Percentiles rank a stretch among this genome's conserved stretches.
These are phyloP conservation scores for Tagetes patula DNA, from an alignment of 129 eudicot species.

Conservation along the genomic window DNA sequence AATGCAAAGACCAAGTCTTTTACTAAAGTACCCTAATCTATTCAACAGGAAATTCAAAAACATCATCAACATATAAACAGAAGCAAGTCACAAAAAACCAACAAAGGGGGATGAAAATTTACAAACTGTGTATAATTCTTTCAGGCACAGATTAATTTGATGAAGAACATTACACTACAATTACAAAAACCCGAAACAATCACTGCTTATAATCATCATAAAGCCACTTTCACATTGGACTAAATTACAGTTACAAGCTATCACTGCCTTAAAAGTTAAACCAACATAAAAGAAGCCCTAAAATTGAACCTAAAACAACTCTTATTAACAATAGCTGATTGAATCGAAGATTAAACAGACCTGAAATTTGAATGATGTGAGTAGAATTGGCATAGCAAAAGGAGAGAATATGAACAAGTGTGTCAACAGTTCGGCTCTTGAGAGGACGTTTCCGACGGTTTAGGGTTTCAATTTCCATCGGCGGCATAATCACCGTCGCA, in stretches of 20 bases:
- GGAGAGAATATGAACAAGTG: conserved; percentile 15
- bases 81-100: not conserved
- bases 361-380: conserved; percentile 5
- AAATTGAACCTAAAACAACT: not conserved
- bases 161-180: not conserved
- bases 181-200: not conserved
- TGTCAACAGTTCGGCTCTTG: conserved; percentile 20
- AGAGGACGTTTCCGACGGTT: conserved; percentile 17
- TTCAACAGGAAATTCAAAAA: not conserved
- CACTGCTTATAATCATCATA: not conserved
- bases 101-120: not conserved
- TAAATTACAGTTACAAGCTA: no score
- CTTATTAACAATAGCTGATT: not conserved
- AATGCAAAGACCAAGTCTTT: not conserved
- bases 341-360: not conserved
- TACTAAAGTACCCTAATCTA: not conserved
- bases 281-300: not conserved
- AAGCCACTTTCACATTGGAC: no score
- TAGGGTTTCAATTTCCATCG: not conserved
- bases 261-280: no score
- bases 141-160: not conserved
- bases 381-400: conserved; percentile 16
- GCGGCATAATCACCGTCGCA: not conserved
- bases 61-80: not conserved
- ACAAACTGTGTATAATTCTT: not conserved